phyloP scores from a whole-genome alignment of 75 land plant species.

The Pseudotsuga menziesii region DNA sequence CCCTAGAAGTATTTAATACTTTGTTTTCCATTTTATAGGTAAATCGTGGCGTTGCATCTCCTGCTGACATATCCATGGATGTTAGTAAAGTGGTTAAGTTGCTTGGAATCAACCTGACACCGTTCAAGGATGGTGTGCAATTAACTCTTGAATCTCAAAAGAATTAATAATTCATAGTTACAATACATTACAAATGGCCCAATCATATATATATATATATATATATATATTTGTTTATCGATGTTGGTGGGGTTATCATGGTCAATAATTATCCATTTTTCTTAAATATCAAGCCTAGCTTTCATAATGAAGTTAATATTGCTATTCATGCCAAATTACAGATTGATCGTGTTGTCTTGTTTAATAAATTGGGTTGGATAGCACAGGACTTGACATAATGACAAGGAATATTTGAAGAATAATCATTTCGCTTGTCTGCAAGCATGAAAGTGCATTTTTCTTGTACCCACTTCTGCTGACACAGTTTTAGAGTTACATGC shows the following conservation, averaged over 20 bases:
- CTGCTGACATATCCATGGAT: conserved; percentile 95
- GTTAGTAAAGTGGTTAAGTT: conserved; percentile 46
- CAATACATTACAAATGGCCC: background rate
- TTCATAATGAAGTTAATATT: background rate
- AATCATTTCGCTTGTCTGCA: background rate
- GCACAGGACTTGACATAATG: background rate
- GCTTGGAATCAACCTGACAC: conserved; percentile 34
- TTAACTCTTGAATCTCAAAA: conserved; percentile 36
- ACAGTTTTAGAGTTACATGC: background rate
- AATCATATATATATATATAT: background rate
- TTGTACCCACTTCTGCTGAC: background rate
- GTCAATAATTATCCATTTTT: background rate
- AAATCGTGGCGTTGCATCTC: conserved; percentile 75
- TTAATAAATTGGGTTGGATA: no score
- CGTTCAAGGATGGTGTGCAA: conserved; percentile 59
- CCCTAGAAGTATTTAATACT: no score
- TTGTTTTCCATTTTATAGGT: conserved; percentile 32
- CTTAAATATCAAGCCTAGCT: background rate
- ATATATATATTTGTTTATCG: background rate
- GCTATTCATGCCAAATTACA: background rate
- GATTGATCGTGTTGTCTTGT: background rate
- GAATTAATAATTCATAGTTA: background rate
- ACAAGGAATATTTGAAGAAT: background rate
- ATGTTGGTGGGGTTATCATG: background rate
- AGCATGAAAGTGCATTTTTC: background rate